phyloP scores from a whole-genome alignment of 441 rosid species.

The Euphorbia celastroides region DNA sequence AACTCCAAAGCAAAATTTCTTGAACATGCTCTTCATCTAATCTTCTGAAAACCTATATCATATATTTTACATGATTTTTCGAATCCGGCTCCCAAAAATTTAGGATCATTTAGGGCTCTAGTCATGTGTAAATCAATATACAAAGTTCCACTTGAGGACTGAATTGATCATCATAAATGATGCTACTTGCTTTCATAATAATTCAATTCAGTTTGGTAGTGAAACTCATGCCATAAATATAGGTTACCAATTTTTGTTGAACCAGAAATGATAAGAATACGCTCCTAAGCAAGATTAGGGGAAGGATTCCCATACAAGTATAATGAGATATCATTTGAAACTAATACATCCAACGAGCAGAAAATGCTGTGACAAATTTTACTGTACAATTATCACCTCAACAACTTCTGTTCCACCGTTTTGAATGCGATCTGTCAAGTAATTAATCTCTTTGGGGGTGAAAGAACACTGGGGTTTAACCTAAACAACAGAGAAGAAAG shows the following conservation, averaged over 20 bases:
- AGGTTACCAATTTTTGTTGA: neutral
- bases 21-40: too few relatives aligned
- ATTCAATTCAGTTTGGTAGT: neutral
- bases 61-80: too few relatives aligned
- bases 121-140: neutral
- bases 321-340: neutral
- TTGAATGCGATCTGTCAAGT: conserved; percentile 85
- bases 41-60: too few relatives aligned
- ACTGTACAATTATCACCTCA: conserved; percentile 45
- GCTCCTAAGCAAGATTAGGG: neutral
- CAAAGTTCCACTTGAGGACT: neutral
- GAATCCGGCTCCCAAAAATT: neutral
- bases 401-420: conserved; percentile 98
- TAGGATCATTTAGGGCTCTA: neutral
- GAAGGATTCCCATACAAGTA: neutral
- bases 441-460: conserved; percentile 69
- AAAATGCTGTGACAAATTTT: neutral
- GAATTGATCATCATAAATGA: neutral
- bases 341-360: neutral
- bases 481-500: conserved; percentile 24
- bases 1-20: neutral
- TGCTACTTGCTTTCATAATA: neutral
- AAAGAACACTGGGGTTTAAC: conserved; percentile 79
- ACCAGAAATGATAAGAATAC: neutral
- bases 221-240: neutral